These are phyloP conservation scores for Eragrostis tef DNA, from an alignment of 202 grass and related monocot species.

Conservation along the genomic window DNA sequence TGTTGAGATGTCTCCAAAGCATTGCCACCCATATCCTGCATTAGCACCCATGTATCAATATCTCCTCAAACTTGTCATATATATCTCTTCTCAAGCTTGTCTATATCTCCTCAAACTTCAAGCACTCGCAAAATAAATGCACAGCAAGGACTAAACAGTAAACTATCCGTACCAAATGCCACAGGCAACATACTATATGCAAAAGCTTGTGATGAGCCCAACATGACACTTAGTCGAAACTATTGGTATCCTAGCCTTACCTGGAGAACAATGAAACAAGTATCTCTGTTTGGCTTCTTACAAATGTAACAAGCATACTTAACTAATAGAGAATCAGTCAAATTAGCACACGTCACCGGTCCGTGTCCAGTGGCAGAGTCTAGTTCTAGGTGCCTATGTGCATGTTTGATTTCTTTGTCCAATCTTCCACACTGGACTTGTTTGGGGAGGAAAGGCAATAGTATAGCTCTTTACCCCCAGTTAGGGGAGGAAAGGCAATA, in stretches of 20 bases:
- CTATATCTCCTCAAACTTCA: not conserved
- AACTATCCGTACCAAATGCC: not conserved
- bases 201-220: not conserved
- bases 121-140: not conserved
- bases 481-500: too few species aligned
- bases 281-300: not conserved
- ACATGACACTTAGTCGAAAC: not conserved
- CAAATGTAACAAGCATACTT: not conserved
- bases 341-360: not conserved
- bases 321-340: not conserved
- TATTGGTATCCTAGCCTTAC: not conserved
- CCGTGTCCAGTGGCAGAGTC: not conserved
- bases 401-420: not conserved
- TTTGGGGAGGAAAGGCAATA: not conserved
- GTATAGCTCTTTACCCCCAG: too few species aligned
- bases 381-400: not conserved
- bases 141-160: not conserved
- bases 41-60: slow-evolving; percentile 22
- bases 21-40: slow-evolving; percentile 83
- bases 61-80: not conserved
- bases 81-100: not conserved
- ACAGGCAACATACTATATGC: not conserved
- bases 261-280: not conserved
- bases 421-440: not conserved
- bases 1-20: slow-evolving; percentile 88